Percentiles rank a stretch among this genome's conserved stretches.
These are phyloP conservation scores for Talaromyces verruculosus DNA, from an alignment of 2,329 filamentous ascomycete species.

Conservation along the genomic window DNA sequence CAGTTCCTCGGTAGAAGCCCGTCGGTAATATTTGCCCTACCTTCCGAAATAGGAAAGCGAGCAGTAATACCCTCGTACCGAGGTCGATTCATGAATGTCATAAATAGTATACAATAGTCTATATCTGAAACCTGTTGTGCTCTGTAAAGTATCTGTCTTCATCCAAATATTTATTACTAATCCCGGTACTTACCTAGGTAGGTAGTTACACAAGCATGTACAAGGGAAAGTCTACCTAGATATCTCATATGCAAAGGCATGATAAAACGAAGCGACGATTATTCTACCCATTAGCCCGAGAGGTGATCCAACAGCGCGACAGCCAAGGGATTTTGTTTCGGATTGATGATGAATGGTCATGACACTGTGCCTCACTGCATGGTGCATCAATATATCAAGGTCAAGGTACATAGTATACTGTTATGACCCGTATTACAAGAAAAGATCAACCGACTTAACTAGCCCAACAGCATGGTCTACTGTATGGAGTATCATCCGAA, in stretches of 20 bases:
- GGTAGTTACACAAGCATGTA: neutral
- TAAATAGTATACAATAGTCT: neutral
- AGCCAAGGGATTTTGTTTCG: neutral
- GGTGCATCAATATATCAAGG: neutral
- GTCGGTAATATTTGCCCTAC: neutral
- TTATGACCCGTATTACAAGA: neutral
- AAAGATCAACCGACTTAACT: neutral
- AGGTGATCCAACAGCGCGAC: neutral
- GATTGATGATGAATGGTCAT: neutral
- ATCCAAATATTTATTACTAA: neutral
- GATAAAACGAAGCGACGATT: no score
- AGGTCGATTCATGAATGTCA: neutral
- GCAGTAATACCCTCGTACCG: neutral
- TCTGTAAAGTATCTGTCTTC: neutral
- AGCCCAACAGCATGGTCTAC: neutral
- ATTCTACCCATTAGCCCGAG: neutral
- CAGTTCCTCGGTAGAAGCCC: neutral
- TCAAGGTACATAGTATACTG: neutral
- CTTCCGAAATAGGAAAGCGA: neutral
- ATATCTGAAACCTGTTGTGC: neutral
- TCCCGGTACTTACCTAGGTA: neutral
- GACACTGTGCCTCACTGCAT: neutral
- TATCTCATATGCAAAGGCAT: neutral
- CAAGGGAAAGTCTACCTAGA: neutral
- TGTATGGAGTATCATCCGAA: neutral